Percentiles rank a stretch among this genome's conserved stretches.
These are phyloP conservation scores for Zizania palustris DNA, from an alignment of 202 grass and related monocot genomes.

Conservation along the genomic window DNA sequence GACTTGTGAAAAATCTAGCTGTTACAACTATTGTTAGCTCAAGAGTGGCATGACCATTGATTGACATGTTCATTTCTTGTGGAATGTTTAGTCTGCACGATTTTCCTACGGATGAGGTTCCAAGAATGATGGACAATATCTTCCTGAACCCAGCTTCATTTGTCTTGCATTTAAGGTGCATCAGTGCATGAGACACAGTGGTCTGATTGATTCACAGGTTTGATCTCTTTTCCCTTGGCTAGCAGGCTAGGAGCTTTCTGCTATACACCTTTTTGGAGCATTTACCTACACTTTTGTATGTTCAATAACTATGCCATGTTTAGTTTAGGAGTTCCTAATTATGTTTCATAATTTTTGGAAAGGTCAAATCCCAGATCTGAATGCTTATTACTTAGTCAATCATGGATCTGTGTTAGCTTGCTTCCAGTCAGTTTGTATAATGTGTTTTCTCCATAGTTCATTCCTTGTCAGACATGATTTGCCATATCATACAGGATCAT, in stretches of 20 bases:
- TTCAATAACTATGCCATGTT: too few species aligned
- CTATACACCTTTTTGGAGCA: neutral
- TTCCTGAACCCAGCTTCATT: constrained; percentile 76
- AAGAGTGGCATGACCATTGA: constrained; percentile 54
- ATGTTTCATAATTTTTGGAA: constrained; percentile 32
- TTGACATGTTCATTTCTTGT: constrained; percentile 82
- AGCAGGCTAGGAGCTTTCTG: constrained; percentile 20
- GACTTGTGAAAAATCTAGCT: constrained; percentile 94
- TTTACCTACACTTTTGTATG: too few species aligned
- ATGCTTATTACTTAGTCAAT: constrained; percentile 16
- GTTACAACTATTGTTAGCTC: constrained; percentile 87
- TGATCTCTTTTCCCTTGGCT: constrained; percentile 39
- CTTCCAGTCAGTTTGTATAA: constrained; percentile 25
- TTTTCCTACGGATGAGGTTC: constrained; percentile 44
- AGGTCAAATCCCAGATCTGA: constrained; percentile 21
- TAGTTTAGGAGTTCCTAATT: constrained; percentile 19
- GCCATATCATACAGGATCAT: too few species aligned
- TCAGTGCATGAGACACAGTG: constrained; percentile 77
- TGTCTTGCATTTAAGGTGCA: constrained; percentile 74
- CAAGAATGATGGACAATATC: constrained; percentile 69
- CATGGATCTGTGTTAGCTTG: neutral
- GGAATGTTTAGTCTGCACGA: constrained; percentile 81
- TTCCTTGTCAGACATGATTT: too few species aligned
- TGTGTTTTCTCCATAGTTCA: too few species aligned
- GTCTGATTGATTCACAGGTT: constrained; percentile 72